Evolutionary conservation across 2,329 filamentous ascomycete species (phyloP).

Genomic region (Colletotrichum sp.): DNA sequence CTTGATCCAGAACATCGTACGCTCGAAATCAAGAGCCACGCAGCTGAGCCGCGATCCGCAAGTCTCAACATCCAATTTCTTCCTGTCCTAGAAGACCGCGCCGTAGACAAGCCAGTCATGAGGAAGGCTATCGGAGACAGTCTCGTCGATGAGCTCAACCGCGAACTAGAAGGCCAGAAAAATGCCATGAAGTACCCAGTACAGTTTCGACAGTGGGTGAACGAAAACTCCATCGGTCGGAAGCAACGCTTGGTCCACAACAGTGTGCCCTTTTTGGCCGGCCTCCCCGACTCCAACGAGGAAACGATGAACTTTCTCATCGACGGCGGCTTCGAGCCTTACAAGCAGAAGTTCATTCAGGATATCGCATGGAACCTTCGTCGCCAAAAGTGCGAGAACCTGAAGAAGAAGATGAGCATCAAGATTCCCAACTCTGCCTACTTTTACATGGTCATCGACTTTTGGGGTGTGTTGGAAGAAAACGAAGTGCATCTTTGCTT

Average conservation of each 20-base stretch:
- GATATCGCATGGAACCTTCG: conserved; percentile 53
- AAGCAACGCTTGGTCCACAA: conserved; percentile 42
- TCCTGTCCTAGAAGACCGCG: conserved; percentile 67
- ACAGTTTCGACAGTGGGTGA: conserved; percentile 59
- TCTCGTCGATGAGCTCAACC: conserved; percentile 52
- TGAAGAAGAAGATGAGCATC: conserved; percentile 64
- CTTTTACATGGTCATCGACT: conserved; percentile 73
- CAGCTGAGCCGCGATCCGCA: conserved; percentile 53
- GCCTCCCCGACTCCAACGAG: conserved; percentile 52
- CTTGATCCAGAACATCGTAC: conserved; percentile 58
- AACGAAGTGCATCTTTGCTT: conserved; percentile 74
- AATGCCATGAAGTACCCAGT: conserved; percentile 54
- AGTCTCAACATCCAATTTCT: conserved; percentile 72
- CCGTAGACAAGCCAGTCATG: conserved; percentile 50
- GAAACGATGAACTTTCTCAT: conserved; percentile 62
- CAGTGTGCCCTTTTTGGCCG: conserved; percentile 48
- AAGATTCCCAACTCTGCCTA: conserved; percentile 65
- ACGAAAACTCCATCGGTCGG: conserved; percentile 39
- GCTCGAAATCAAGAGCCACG: conserved; percentile 65
- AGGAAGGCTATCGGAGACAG: conserved; percentile 51
- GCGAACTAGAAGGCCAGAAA: conserved; percentile 57
- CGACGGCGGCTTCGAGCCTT: conserved; percentile 64
- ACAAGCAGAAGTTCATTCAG: conserved; percentile 51
- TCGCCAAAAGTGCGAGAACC: conserved; percentile 53
- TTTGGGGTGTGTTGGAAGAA: conserved; percentile 61